phyloP scores from a whole-genome alignment of 2,329 filamentous ascomycete genomes.

The Ophiocordyceps polyrhachis-furcata region DNA sequence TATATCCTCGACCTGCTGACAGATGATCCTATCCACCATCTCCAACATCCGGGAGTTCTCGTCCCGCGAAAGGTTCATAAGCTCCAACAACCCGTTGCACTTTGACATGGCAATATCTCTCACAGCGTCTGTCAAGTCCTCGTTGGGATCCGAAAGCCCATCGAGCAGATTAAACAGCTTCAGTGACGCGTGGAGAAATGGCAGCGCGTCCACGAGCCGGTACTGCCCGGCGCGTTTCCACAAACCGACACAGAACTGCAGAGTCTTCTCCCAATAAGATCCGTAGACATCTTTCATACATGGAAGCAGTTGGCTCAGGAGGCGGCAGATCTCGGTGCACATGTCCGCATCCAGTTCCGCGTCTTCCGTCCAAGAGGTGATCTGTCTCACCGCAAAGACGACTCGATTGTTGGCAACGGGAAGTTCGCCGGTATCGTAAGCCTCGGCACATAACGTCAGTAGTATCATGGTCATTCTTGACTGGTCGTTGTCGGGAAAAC shows the following conservation, averaged over 20 bases:
- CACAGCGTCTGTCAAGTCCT: slow-evolving; percentile 66
- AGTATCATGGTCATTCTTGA: slow-evolving; percentile 31
- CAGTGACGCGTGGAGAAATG: slow-evolving; percentile 53
- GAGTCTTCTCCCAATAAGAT: slow-evolving; percentile 57
- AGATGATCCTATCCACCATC: slow-evolving; percentile 58
- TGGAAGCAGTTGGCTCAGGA: slow-evolving; percentile 45
- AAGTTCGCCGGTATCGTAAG: slow-evolving; percentile 32
- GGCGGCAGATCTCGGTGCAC: slow-evolving; percentile 34
- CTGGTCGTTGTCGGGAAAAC: slow-evolving; percentile 22
- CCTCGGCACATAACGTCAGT: slow-evolving; percentile 29
- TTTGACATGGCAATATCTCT: slow-evolving; percentile 37
- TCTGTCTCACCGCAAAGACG: slow-evolving; percentile 65
- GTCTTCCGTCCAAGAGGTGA: slow-evolving; percentile 51
- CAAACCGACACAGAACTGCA: slow-evolving; percentile 37
- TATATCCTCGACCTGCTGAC: slow-evolving; percentile 47
- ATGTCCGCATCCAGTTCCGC: slow-evolving; percentile 24
- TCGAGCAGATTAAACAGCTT: slow-evolving; percentile 49
- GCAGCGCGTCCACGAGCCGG: slow-evolving; percentile 28
- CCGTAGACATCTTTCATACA: slow-evolving; percentile 71
- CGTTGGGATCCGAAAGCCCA: slow-evolving; percentile 54
- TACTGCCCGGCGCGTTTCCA: slow-evolving; percentile 32
- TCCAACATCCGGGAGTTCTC: slow-evolving; percentile 43
- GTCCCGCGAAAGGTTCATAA: slow-evolving; percentile 37
- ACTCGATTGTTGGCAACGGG: slow-evolving; percentile 49
- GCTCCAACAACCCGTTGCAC: slow-evolving; percentile 37